Conservation (phyloP, 2,329 filamentous ascomycete species). For the Apiospora saccharicola region DNA sequence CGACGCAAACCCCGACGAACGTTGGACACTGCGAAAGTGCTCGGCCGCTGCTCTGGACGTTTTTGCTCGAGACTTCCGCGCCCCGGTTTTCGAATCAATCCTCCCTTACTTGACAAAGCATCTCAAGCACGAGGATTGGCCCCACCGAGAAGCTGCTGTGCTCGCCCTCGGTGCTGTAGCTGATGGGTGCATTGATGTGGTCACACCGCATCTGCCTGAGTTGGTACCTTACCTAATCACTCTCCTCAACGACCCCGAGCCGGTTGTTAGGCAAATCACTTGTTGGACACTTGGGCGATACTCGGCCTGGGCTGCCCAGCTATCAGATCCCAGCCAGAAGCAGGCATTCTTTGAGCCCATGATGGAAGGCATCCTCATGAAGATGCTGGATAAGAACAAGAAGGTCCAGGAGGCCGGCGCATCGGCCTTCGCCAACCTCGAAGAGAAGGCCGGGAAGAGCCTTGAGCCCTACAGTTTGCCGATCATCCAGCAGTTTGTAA, state of each 20-base stretch:
- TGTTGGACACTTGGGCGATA: constrained; percentile 97
- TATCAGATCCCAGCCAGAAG: constrained; percentile 71
- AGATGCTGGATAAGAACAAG: constrained; percentile 98
- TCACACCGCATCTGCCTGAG: constrained; percentile 89
- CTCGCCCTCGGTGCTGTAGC: constrained; percentile 93
- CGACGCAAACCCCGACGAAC: constrained; percentile 84
- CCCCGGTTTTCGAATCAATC: constrained; percentile 88
- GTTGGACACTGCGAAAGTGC: constrained; percentile 96
- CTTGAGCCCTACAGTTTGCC: constrained; percentile 86
- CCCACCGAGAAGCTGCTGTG: constrained; percentile 90
- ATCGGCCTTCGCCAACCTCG: constrained; percentile 93
- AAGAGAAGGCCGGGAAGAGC: constrained; percentile 86
- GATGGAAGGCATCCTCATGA: constrained; percentile 93
- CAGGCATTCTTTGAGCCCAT: constrained; percentile 88
- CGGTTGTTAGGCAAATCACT: constrained; percentile 93
- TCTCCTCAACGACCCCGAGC: constrained; percentile 82
- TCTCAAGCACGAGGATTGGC: constrained; percentile 88
- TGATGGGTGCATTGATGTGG: constrained; percentile 89
- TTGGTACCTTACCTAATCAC: constrained; percentile 90
- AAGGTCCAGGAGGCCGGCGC: constrained; percentile 96
- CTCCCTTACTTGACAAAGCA: constrained; percentile 92
- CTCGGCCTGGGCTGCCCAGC: constrained; percentile 86
- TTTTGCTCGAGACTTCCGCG: constrained; percentile 88
- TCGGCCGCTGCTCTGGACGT: constrained; percentile 95
- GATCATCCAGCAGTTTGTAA: constrained; percentile 90